Percentiles rank a stretch among this genome's conserved stretches.
phyloP scores from a whole-genome alignment of 345 rosid genomes.

The Capsella bursapastoris region DNA sequence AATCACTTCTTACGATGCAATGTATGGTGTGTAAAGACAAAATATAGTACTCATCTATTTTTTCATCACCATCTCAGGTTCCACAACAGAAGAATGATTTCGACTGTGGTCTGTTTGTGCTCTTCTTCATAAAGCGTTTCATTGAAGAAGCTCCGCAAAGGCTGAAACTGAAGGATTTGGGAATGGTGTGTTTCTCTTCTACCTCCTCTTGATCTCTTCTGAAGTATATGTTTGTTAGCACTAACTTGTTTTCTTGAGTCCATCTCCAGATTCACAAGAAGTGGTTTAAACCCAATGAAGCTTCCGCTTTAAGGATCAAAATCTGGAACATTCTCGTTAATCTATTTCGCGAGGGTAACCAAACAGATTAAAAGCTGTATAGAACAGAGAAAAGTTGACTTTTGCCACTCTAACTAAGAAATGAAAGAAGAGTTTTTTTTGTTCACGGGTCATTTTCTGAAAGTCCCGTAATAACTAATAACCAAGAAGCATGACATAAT shows the following conservation, averaged over 20 bases:
- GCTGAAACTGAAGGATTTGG: slow-evolving; percentile 68
- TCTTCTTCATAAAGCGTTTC: slow-evolving; percentile 82
- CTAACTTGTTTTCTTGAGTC: slow-evolving; percentile 9
- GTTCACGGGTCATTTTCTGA: background rate
- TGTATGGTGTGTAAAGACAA: background rate
- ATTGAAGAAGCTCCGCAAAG: slow-evolving; percentile 78
- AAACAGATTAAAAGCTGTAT: slow-evolving; percentile 24
- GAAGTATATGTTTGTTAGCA: slow-evolving; percentile 10
- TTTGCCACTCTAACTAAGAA: background rate
- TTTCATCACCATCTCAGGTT: slow-evolving; percentile 52
- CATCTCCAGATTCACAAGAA: slow-evolving; percentile 68
- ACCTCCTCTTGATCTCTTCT: background rate
- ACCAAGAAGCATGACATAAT: background rate
- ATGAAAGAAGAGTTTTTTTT: background rate
- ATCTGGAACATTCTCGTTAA: slow-evolving; percentile 57
- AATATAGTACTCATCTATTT: background rate
- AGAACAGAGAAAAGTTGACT: background rate
- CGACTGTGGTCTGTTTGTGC: slow-evolving; percentile 93
- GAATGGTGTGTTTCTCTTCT: slow-evolving; percentile 57
- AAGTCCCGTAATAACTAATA: background rate
- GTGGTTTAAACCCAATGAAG: slow-evolving; percentile 89
- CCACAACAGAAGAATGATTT: slow-evolving; percentile 92
- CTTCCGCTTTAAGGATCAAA: slow-evolving; percentile 74
- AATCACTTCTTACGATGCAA: background rate
- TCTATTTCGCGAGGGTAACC: slow-evolving; percentile 50